phyloP scores from a whole-genome alignment of 768 basidiomycete species.

The Glaciozyma martinii region DNA sequence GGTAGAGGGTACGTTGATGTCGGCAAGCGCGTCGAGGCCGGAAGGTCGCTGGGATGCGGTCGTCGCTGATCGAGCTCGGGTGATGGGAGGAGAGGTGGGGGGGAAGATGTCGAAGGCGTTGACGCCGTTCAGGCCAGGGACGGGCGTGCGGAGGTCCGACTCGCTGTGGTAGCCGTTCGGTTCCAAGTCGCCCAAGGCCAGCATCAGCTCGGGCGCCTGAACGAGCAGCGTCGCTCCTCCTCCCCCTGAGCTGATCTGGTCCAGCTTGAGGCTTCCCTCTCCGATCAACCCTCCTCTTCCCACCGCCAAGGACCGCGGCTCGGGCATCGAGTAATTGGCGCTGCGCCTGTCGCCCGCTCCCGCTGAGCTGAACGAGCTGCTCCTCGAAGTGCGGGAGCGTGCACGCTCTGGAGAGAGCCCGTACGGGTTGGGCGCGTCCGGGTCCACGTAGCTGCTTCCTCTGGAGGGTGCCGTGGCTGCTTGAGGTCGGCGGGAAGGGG shows the following conservation, averaged over 20 bases:
- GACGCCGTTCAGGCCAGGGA: neutral
- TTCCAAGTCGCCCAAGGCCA: neutral
- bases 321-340: neutral
- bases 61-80: neutral
- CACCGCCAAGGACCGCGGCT: neutral
- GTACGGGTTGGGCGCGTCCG: no score
- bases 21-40: constrained; percentile 26
- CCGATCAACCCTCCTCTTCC: constrained; percentile 8
- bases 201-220: constrained; percentile 23
- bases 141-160: constrained; percentile 11
- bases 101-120: neutral
- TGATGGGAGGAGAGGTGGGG: neutral
- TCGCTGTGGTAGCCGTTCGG: neutral
- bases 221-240: constrained; percentile 9
- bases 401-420: no score
- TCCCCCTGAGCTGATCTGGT: neutral
- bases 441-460: no score
- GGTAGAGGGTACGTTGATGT: constrained; percentile 1
- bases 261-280: constrained; percentile 20
- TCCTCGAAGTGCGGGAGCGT: no score
- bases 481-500: no score
- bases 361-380: no score
- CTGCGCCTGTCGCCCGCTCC: neutral
- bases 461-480: no score
- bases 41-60: neutral